Evolutionary conservation across 2,329 filamentous ascomycete species (phyloP).

Genomic region (Claviceps sorghi): DNA sequence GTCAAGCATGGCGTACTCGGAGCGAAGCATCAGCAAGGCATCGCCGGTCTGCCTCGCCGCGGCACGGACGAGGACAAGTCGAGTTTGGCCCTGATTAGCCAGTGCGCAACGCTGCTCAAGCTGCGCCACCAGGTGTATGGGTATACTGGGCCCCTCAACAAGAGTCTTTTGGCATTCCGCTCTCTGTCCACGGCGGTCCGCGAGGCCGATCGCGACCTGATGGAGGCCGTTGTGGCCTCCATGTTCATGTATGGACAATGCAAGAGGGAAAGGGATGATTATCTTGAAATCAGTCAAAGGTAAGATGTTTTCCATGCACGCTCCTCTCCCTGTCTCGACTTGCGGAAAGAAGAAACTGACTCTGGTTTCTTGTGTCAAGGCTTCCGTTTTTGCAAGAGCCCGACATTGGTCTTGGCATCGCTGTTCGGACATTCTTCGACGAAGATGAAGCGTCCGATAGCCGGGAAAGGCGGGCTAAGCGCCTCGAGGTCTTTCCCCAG

Average conservation of each 20-base stretch:
- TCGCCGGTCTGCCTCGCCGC: conserved; percentile 40
- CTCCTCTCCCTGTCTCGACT: background rate
- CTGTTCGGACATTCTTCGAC: conserved; percentile 65
- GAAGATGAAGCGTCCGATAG: conserved; percentile 49
- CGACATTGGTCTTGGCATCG: conserved; percentile 63
- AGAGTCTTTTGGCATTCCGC: conserved; percentile 75
- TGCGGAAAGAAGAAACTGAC: background rate
- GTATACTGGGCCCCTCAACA: conserved; percentile 87
- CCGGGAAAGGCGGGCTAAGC: conserved; percentile 27
- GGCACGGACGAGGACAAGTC: conserved; percentile 58
- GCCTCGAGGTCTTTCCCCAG: conserved; percentile 35
- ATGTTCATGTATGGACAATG: conserved; percentile 73
- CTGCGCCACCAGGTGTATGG: conserved; percentile 73
- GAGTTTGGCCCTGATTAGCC: conserved; percentile 68
- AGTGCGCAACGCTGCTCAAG: conserved; percentile 69
- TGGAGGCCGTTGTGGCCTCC: conserved; percentile 68
- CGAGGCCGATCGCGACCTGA: conserved; percentile 62
- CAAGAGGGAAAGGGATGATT: conserved; percentile 52
- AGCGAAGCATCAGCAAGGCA: conserved; percentile 44
- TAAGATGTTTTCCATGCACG: conserved; percentile 26
- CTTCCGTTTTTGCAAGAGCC: conserved; percentile 56
- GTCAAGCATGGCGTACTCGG: conserved; percentile 67
- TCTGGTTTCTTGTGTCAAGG: conserved; percentile 18
- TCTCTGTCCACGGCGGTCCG: conserved; percentile 70
- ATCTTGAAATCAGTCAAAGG: conserved; percentile 56